Percentiles rank a stretch among this genome's conserved stretches.
Conservation (phyloP, 306 rosid genomes). For the Citrullus colocynthis region DNA sequence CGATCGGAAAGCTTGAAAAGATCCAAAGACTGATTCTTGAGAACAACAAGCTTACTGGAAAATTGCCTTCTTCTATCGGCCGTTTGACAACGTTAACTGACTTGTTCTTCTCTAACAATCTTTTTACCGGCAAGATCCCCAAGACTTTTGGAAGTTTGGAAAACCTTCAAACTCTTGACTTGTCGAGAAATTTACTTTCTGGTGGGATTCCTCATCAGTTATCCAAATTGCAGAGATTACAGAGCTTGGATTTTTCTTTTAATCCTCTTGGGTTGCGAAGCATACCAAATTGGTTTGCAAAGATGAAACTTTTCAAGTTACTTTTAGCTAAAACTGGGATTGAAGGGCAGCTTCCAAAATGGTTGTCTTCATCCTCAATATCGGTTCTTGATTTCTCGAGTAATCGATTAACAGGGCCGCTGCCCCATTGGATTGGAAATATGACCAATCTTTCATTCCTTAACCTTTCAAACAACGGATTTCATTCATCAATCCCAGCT, state of each 20-base stretch:
- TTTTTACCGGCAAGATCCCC: constrained; percentile 37
- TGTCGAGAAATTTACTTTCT: constrained; percentile 24
- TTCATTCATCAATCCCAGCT: constrained; percentile 32
- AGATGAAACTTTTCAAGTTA: constrained; percentile 32
- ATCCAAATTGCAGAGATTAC: constrained; percentile 21
- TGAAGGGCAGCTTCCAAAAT: constrained; percentile 29
- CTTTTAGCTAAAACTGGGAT: constrained; percentile 35
- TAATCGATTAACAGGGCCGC: constrained; percentile 27
- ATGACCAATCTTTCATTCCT: constrained; percentile 43
- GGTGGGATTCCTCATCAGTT: constrained; percentile 37
- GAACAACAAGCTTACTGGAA: constrained; percentile 38
- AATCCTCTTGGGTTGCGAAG: constrained; percentile 31
- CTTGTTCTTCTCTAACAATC: constrained; percentile 36
- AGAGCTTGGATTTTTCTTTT: constrained; percentile 35
- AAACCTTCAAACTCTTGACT: constrained; percentile 28
- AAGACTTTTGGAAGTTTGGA: constrained; percentile 31
- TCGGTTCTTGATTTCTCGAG: constrained; percentile 39
- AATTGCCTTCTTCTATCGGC: constrained; percentile 38
- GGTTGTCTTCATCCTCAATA: constrained; percentile 38
- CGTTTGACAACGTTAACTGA: constrained; percentile 27
- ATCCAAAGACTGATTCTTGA: constrained; percentile 34
- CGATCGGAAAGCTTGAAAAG: constrained; percentile 40
- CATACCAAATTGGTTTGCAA: constrained; percentile 35
- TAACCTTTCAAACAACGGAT: constrained; percentile 38
- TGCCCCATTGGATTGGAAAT: constrained; percentile 57